Base-by-base conservation (phyloP, 228 moss, liverwort and hornwort species). In the Sphagnum fallax region DNA sequence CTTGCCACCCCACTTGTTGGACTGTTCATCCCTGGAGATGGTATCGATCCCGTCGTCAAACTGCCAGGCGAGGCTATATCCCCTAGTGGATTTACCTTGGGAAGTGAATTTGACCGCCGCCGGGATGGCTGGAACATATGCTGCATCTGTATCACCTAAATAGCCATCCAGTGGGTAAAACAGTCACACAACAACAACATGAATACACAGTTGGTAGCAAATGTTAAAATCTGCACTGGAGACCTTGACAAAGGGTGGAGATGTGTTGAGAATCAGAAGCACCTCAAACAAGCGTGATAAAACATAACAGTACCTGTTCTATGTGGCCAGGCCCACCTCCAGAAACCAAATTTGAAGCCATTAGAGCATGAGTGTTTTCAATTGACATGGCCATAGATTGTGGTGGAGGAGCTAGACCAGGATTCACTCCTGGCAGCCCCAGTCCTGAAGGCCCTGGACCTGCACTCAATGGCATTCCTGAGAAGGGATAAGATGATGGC, bases 301-400 rank as follows among this genome's bases (percentile, higher is more conserved):
- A 55, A 55, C 2, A 50, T 50, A 48, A 72, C 16, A 81, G 67
- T 77, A 95, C 83, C 78, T 87, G 83, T 71, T 92, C 92, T 69
- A 89, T 53, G 63, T 92, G 95, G 75, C 86, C 85, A 55, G 88
- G 55, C 66, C 69, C 75, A 71, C 81, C 87, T 73, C 83, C 80
- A 65, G 92, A 88, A 69, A 84, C 83, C 71, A 89, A 89, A 68
- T 79, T 90, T 50, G 91, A 83, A 70, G 85, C 81, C 66, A 88
- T 65, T 52, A 90, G 88, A 68, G 84, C n/a, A 59, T 90, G 92
- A n/a, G 90, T 88, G 74, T 89, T 90, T 52, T 88, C 87, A 79
- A 88, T 80, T n/a, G 70, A 15, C 18, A 9, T 75, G 52, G 81
- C 52, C 51, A 82, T 81, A 71, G 85, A 82, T 18, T 86, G 83